These are phyloP conservation scores for Apiotrichum laibachii DNA, from an alignment of 1,284 basidiomycete species.

Conservation along the genomic window DNA sequence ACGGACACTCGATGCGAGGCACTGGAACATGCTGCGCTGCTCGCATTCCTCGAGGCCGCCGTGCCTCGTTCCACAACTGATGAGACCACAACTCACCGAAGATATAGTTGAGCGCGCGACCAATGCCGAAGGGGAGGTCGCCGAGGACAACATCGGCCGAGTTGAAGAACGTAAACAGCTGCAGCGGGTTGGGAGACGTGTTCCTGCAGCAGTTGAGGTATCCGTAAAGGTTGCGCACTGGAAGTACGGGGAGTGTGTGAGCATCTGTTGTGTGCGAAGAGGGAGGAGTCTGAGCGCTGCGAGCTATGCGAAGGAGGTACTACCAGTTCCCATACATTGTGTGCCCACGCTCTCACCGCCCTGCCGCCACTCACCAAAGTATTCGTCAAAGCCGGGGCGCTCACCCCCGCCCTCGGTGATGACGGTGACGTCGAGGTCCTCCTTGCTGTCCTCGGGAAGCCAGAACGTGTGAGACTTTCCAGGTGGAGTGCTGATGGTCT, in stretches of 20 bases:
- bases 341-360: background rate
- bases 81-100: constrained; percentile 20
- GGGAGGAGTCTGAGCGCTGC: too few relatives aligned
- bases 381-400: constrained; percentile 43
- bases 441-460: constrained; percentile 25
- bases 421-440: constrained; percentile 44
- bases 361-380: constrained; percentile 22
- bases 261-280: background rate
- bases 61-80: too few relatives aligned
- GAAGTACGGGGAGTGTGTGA: too few relatives aligned
- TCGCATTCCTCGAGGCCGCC: too few relatives aligned
- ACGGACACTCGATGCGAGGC: too few relatives aligned
- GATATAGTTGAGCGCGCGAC: constrained; percentile 22
- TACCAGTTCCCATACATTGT: too few relatives aligned
- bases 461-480: constrained; percentile 45
- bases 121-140: constrained; percentile 29
- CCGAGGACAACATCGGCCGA: constrained; percentile 42
- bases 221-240: constrained; percentile 33
- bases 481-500: constrained; percentile 38
- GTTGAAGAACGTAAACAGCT: constrained; percentile 44
- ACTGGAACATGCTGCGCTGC: too few relatives aligned
- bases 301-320: background rate
- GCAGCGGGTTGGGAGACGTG: constrained; percentile 33
- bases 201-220: constrained; percentile 9
- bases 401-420: constrained; percentile 35